Conservation (phyloP, 2,329 filamentous ascomycete species). For the Elsinoe perseae region DNA sequence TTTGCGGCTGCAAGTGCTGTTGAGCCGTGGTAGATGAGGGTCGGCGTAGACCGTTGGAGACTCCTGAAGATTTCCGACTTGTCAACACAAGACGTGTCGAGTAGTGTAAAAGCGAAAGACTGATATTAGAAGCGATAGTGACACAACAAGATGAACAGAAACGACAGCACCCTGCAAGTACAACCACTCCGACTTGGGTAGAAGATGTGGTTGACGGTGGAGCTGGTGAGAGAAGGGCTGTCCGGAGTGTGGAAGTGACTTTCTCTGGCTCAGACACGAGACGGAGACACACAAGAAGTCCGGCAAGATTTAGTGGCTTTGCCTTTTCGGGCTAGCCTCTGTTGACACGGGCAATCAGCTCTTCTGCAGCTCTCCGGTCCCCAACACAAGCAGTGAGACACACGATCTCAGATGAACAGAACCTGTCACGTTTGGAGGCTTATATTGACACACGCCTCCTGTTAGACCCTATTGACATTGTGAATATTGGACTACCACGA, state of each 20-base stretch:
- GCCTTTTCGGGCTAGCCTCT: neutral
- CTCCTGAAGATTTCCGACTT: conserved; percentile 16
- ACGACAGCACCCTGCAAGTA: conserved; percentile 9
- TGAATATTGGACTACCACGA: neutral
- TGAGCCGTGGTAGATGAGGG: conserved; percentile 8
- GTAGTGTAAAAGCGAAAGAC: conserved; percentile 9
- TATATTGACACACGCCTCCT: neutral
- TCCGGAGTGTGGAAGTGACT: conserved; percentile 1
- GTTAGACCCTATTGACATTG: neutral
- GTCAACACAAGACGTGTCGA: neutral
- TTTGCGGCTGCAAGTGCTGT: conserved; percentile 1
- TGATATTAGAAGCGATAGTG: conserved; percentile 11
- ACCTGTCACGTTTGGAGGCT: neutral
- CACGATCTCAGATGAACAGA: neutral
- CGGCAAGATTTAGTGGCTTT: neutral
- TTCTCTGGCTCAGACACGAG: conserved; percentile 6
- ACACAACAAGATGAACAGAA: neutral
- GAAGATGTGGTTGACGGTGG: conserved; percentile 1
- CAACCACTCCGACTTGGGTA: neutral
- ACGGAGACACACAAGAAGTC: neutral
- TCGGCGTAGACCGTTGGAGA: neutral
- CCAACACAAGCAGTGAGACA: neutral
- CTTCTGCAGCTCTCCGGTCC: neutral
- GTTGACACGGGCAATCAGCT: neutral
- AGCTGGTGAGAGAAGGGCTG: neutral